Base-by-base conservation (phyloP, 805 yeast species). In the Cyberlindnera mycetangii region DNA sequence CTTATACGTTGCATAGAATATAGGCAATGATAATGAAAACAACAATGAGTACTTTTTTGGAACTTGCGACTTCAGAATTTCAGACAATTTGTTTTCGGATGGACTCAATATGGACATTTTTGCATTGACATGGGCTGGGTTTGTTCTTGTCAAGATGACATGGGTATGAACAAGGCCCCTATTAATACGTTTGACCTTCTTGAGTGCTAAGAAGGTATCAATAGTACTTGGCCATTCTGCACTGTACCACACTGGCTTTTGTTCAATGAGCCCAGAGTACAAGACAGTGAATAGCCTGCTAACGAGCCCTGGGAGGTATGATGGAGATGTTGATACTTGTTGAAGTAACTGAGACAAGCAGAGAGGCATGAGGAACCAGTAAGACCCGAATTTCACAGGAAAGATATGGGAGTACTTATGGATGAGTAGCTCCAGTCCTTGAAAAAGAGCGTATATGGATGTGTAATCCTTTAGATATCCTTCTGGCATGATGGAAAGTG, bases 291-390 rank as follows among this genome's bases (percentile, higher is more conserved):
- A 30, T 1, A 45, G 5, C 12, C 24, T 39, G 5, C 39, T 37
- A 7, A 49, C 16, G 9, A 39, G 9, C 1, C 27, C 32, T 16
- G 61, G 58, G 3, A 52, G 31, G 10, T 43, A 27, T n/a, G 41
- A 42, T 7, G 62, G 60, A 9, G 16, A 42, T 7, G 39, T 47
- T 22, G 39, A 44, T 17, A 30, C 34, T n/a, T 41, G 43, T n/a
- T 48, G 49, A 15, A 50, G 44, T 1, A 55, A 24, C 39, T 55
- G 55, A 38, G 50, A 42, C 6, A 46, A 32, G 3, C 50, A 48
- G 0, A 56, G 6, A 9, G 61, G 58, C 10, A 45, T 11, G 8
- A 55, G 38, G 5, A 47, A 38, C 57, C 55, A 52, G 11, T 49
- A 45, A 2, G 41, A 38, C 2, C 28, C 10, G 16, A 40, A n/a